These are phyloP conservation scores for Salisapilia sapeloensis DNA, from an alignment of 352 stramenopile species.

Conservation along the genomic window DNA sequence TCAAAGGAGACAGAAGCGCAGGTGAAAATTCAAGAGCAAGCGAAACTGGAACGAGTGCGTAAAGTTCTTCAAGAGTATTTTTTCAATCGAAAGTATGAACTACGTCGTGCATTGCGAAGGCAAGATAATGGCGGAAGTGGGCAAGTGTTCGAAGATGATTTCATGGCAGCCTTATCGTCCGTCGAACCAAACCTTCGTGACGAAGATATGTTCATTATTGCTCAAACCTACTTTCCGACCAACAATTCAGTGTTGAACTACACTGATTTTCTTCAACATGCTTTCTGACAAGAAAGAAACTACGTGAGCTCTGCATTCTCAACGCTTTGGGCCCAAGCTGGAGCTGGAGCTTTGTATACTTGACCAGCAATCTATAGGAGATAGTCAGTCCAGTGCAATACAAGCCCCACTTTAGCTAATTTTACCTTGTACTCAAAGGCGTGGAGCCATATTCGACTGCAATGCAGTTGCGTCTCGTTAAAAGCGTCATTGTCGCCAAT, in stretches of 20 bases:
- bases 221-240: slow-evolving; percentile 51
- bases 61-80: slow-evolving; percentile 36
- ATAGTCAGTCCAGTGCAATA: no score
- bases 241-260: slow-evolving; percentile 63
- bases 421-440: slow-evolving; percentile 75
- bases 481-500: slow-evolving; percentile 44
- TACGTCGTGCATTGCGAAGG: slow-evolving; percentile 47
- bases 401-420: no score
- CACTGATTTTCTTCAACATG: slow-evolving; percentile 33
- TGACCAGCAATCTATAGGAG: slow-evolving; percentile 39
- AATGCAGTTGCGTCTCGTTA: slow-evolving; percentile 76
- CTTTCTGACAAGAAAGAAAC: slow-evolving; percentile 17
- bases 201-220: slow-evolving; percentile 56
- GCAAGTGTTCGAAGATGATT: slow-evolving; percentile 40
- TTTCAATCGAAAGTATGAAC: slow-evolving; percentile 37
- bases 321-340: slow-evolving; percentile 19
- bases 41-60: slow-evolving; percentile 9
- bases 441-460: slow-evolving; percentile 75
- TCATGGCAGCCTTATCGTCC: slow-evolving; percentile 51
- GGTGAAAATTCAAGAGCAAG: background rate
- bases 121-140: slow-evolving; percentile 36
- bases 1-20: slow-evolving; percentile 1
- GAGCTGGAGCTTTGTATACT: slow-evolving; percentile 35
- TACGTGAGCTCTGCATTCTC: background rate
- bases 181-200: slow-evolving; percentile 44